phyloP scores from a whole-genome alignment of 139 green algal genomes.

The Coelastrella sp. region DNA sequence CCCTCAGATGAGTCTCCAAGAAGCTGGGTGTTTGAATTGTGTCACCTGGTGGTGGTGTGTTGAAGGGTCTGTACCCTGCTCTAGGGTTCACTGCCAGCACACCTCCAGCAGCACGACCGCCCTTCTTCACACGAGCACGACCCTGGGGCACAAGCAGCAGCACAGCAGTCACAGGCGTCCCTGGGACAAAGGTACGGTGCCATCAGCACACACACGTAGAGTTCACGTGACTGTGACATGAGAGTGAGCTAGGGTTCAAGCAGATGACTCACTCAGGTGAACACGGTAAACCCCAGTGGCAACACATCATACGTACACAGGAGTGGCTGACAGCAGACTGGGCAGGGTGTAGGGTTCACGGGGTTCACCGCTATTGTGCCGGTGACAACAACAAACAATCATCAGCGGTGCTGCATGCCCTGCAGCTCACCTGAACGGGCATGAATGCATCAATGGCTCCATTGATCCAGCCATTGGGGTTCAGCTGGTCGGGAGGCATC shows the following conservation, averaged over 20 bases:
- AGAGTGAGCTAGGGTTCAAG: neutral
- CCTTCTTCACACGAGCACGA: constrained; percentile 57
- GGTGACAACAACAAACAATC: neutral
- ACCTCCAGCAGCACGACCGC: constrained; percentile 46
- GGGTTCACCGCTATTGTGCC: neutral
- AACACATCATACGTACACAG: no score
- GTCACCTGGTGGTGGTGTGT: constrained; percentile 34
- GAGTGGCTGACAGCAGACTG: no score
- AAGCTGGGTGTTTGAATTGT: neutral
- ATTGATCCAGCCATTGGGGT: constrained; percentile 73
- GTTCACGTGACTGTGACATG: neutral
- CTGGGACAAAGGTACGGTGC: neutral
- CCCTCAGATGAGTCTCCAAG: neutral
- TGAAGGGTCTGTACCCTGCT: constrained; percentile 59
- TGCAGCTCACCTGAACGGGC: constrained; percentile 45
- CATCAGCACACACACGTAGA: neutral
- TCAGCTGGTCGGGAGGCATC: constrained; percentile 84
- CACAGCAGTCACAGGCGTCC: neutral
- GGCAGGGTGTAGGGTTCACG: no score
- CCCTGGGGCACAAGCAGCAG: constrained; percentile 12
- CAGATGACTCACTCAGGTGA: no score
- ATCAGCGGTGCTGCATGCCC: no score
- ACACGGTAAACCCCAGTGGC: no score
- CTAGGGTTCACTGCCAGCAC: constrained; percentile 61
- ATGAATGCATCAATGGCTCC: constrained; percentile 57